Conservation (phyloP, 495 filamentous ascomycete species). For the Penicillium cinerascens region DNA sequence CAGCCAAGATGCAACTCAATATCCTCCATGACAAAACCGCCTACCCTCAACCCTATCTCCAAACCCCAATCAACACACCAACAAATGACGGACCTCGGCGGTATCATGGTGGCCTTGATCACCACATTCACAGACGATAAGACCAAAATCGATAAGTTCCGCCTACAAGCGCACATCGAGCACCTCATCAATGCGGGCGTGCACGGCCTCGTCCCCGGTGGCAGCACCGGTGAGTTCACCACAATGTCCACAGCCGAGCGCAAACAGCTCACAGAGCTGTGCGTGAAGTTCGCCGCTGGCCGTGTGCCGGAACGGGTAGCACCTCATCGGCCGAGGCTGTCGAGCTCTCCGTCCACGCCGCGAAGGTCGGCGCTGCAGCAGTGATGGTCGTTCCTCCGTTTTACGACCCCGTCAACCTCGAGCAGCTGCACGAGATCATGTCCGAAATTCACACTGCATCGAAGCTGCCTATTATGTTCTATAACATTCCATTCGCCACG, state of each 20-base stretch:
- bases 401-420: conserved; percentile 32
- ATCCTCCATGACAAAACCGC: neutral
- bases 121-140: conserved; percentile 37
- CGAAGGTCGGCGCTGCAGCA: conserved; percentile 26
- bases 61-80: neutral
- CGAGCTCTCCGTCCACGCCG: conserved; percentile 35
- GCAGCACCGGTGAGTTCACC: conserved; percentile 42
- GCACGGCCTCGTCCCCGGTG: conserved; percentile 39
- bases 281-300: conserved; percentile 32
- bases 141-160: conserved; percentile 26
- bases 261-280: conserved; percentile 38
- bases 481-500: conserved; percentile 33
- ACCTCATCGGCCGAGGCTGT: conserved; percentile 28
- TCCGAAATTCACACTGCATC: conserved; percentile 25
- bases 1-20: neutral
- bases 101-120: conserved; percentile 38
- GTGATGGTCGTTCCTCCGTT: conserved; percentile 41
- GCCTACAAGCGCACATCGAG: conserved; percentile 36
- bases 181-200: conserved; percentile 31
- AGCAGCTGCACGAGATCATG: conserved; percentile 31
- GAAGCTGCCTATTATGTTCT: conserved; percentile 33
- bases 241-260: conserved; percentile 28
- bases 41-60: neutral
- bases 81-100: conserved; percentile 24
- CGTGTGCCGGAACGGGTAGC: conserved; percentile 32